These are phyloP conservation scores for Arxiozyma slooffiae DNA, from an alignment of 1,139 yeast genomes.

Conservation along the genomic window DNA sequence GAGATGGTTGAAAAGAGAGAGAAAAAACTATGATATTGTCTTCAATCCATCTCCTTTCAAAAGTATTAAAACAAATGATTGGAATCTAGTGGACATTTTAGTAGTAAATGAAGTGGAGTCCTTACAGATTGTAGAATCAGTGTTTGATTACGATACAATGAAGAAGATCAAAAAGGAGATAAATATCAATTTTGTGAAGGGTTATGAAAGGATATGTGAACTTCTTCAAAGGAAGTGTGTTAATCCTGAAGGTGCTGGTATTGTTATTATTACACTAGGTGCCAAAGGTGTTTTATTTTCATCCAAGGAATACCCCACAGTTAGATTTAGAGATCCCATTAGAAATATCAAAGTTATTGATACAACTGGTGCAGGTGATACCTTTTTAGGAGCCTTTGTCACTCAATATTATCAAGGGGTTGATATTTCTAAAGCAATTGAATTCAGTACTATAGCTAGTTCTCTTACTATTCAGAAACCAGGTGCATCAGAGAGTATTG, in stretches of 20 bases:
- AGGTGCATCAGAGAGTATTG: constrained; percentile 91
- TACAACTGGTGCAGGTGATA: constrained; percentile 73
- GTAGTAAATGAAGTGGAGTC: constrained; percentile 87
- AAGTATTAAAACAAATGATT: constrained; percentile 34
- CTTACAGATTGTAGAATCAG: constrained; percentile 27
- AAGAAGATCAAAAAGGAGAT: constrained; percentile 19
- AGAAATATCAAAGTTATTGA: constrained; percentile 62
- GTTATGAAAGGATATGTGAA: constrained; percentile 35
- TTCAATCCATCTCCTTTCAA: constrained; percentile 88
- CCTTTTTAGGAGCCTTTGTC: constrained; percentile 77
- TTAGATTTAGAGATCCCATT: constrained; percentile 45
- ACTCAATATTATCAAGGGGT: constrained; percentile 44
- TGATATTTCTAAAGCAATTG: constrained; percentile 41
- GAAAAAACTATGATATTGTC: constrained; percentile 44
- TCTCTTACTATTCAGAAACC: constrained; percentile 66
- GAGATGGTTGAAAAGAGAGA: constrained; percentile 43
- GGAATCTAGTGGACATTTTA: constrained; percentile 50
- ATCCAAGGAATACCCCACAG: constrained; percentile 15
- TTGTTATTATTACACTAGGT: constrained; percentile 73
- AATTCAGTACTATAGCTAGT: constrained; percentile 70
- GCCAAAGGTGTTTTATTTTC: constrained; percentile 54
- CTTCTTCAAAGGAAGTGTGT: constrained; percentile 32
- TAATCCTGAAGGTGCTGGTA: constrained; percentile 32
- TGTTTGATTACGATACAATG: constrained; percentile 18
- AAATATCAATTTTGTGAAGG: constrained; percentile 25